Percentiles rank a stretch among this genome's conserved stretches.
Conservation (phyloP, 371 early-diverging fungal species). For the Homolaphlyctis polyrhiza region DNA sequence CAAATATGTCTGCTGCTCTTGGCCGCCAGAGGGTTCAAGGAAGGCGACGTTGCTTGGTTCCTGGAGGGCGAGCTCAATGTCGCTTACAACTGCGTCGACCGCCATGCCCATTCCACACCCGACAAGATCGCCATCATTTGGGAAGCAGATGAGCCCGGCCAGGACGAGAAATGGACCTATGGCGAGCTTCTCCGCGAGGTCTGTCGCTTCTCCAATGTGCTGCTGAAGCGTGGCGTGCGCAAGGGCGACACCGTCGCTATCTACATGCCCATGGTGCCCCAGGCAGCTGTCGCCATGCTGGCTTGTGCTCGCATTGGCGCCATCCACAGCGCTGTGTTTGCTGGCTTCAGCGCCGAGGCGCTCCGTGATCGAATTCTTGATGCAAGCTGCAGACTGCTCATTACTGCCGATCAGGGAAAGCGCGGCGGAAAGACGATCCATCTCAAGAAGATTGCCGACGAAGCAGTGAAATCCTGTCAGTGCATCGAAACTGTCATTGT, state of each 20-base stretch:
- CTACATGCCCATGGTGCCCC: conserved; percentile 87
- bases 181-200: conserved; percentile 75
- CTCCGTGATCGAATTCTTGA: conserved; percentile 79
- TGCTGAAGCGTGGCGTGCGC: conserved; percentile 70
- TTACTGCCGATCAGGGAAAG: conserved; percentile 76
- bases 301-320: conserved; percentile 95
- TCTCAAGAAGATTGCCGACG: conserved; percentile 87
- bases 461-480: conserved; percentile 69
- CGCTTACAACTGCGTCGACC: conserved; percentile 95
- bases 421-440: conserved; percentile 88
- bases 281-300: conserved; percentile 86
- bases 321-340: conserved; percentile 79
- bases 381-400: conserved; percentile 64
- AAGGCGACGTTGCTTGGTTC: conserved; percentile 91
- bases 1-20: neutral
- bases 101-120: conserved; percentile 66
- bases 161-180: conserved; percentile 71
- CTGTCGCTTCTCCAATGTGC: conserved; percentile 74
- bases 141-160: conserved; percentile 77
- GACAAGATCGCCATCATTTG: conserved; percentile 76
- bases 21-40: conserved; percentile 57
- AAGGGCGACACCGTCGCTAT: conserved; percentile 91
- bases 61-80: conserved; percentile 90
- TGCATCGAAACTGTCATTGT: conserved; percentile 79
- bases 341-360: conserved; percentile 84